These are phyloP conservation scores for Neonectria punicea DNA, from an alignment of 2,329 filamentous ascomycete species.

Conservation along the genomic window DNA sequence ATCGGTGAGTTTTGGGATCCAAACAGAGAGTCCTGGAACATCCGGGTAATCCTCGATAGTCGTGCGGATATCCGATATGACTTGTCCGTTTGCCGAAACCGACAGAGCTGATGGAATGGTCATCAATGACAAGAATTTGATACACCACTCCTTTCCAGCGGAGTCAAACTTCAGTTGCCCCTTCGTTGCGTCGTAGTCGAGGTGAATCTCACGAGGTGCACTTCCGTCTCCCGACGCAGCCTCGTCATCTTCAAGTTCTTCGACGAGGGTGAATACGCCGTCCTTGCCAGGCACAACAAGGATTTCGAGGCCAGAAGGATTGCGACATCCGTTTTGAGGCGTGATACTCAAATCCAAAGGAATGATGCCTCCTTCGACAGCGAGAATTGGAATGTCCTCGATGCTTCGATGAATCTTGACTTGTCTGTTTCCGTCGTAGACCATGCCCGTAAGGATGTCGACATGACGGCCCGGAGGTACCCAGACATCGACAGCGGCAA, in stretches of 20 bases:
- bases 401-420: slow-evolving; percentile 63
- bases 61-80: not conserved
- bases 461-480: slow-evolving; percentile 64
- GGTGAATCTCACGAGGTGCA: not conserved
- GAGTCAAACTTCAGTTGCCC: slow-evolving; percentile 19
- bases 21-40: slow-evolving; percentile 28
- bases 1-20: slow-evolving; percentile 8
- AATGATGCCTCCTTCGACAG: slow-evolving; percentile 66
- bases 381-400: slow-evolving; percentile 62
- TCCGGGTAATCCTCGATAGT: slow-evolving; percentile 26
- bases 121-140: slow-evolving; percentile 32
- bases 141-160: slow-evolving; percentile 22
- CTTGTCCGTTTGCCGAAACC: not conserved
- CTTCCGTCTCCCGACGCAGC: not conserved
- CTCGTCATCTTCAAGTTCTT: slow-evolving; percentile 50
- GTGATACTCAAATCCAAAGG: slow-evolving; percentile 59
- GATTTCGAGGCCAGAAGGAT: slow-evolving; percentile 60
- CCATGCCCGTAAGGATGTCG: slow-evolving; percentile 66
- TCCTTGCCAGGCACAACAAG: slow-evolving; percentile 59
- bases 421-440: slow-evolving; percentile 67
- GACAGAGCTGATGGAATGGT: slow-evolving; percentile 2
- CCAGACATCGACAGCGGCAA: slow-evolving; percentile 64
- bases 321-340: slow-evolving; percentile 58
- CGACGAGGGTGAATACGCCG: slow-evolving; percentile 59
- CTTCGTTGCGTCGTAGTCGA: slow-evolving; percentile 18